These are phyloP conservation scores for Pseudocercospora crystallina DNA, from an alignment of 2,329 filamentous ascomycete species.

Conservation along the genomic window DNA sequence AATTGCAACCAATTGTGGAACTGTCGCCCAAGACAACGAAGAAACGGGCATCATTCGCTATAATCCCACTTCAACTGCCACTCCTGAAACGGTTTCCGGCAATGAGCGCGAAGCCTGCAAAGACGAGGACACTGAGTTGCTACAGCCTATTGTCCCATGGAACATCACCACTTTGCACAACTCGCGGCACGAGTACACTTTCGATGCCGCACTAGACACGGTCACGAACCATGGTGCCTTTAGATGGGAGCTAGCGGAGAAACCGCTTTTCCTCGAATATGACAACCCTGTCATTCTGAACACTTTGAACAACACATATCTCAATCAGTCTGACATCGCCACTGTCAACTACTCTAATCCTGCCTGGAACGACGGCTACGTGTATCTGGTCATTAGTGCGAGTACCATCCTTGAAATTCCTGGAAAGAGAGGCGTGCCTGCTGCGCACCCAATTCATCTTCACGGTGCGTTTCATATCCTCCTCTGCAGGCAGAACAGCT, in stretches of 20 bases:
- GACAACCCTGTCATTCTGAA: conserved; percentile 30
- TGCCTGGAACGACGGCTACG: conserved; percentile 25
- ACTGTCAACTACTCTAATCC: conserved; percentile 19
- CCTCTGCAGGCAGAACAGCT: too few relatives aligned
- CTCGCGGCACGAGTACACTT: conserved; percentile 22
- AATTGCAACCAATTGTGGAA: conserved; percentile 29
- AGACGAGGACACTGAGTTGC: conserved; percentile 29
- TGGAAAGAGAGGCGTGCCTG: conserved; percentile 15
- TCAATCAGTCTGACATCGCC: conserved; percentile 5
- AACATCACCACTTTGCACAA: conserved; percentile 22
- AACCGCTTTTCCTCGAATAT: conserved; percentile 30
- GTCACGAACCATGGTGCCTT: conserved; percentile 13
- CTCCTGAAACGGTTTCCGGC: conserved; percentile 19
- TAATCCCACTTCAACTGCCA: conserved; percentile 13
- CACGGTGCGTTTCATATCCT: conserved; percentile 33
- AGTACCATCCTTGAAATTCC: conserved; percentile 16
- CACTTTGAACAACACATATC: conserved; percentile 23
- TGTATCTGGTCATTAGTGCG: conserved; percentile 32
- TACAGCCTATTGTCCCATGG: conserved; percentile 32
- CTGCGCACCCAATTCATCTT: conserved; percentile 34
- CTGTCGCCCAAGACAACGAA: conserved; percentile 29
- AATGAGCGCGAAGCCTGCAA: conserved; percentile 24
- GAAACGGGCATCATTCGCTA: conserved; percentile 30
- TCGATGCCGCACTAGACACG: conserved; percentile 22
- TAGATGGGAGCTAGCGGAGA: conserved; percentile 30